These are phyloP conservation scores for Cicer arietinum DNA, from an alignment of 306 rosid genomes.

Conservation along the genomic window DNA sequence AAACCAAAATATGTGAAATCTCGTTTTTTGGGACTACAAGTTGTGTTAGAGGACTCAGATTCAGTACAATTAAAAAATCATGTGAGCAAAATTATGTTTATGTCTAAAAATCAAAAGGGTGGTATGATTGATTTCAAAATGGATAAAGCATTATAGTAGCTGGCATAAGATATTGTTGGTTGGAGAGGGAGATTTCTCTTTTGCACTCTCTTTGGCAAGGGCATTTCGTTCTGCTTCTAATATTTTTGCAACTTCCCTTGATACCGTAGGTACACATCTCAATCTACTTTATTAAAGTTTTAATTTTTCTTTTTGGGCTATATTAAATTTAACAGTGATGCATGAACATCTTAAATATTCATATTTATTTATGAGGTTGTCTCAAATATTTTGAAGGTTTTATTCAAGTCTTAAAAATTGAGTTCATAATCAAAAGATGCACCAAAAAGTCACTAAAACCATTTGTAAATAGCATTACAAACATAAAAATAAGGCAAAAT, in stretches of 20 bases:
- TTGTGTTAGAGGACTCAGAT: not conserved
- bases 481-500: too few species aligned
- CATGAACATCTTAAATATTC: too few species aligned
- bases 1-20: not conserved
- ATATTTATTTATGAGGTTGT: too few species aligned
- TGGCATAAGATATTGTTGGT: constrained; percentile 51
- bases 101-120: not conserved
- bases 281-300: too few species aligned
- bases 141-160: constrained; percentile 44
- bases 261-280: constrained; percentile 39
- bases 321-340: too few species aligned
- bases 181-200: constrained; percentile 67
- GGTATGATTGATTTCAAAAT: not conserved
- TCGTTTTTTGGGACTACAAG: not conserved
- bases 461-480: too few species aligned
- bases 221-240: constrained; percentile 49
- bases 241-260: constrained; percentile 56
- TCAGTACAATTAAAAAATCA: not conserved
- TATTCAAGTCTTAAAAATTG: too few species aligned
- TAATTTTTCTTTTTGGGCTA: not conserved
- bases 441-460: too few species aligned
- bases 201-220: constrained; percentile 51
- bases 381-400: too few species aligned
- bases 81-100: not conserved
- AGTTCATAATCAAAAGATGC: too few species aligned